A percentile compares a stretch with the other conserved stretches of the same genome.
phyloP scores from a whole-genome alignment of 2,329 filamentous ascomycete species.

The Cryphonectria parasitica region DNA sequence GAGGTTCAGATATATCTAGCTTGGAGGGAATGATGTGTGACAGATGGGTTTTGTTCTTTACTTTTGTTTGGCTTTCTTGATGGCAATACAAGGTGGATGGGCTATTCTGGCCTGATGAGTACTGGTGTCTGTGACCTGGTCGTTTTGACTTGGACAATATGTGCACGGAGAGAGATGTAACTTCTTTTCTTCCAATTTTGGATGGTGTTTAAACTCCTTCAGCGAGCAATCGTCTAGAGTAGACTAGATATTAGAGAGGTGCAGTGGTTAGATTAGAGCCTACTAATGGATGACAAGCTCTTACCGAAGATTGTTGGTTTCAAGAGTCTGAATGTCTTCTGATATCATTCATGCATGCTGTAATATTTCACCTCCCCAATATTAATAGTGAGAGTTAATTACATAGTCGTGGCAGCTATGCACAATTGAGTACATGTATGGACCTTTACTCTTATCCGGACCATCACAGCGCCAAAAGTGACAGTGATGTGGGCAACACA shows the following conservation, averaged over 20 bases:
- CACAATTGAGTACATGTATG: too few relatives aligned
- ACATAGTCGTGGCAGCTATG: too few relatives aligned
- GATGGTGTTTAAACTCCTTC: not conserved
- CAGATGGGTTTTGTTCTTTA: not conserved
- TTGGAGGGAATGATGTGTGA: not conserved
- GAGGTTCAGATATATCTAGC: slow-evolving; percentile 49
- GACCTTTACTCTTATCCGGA: too few relatives aligned
- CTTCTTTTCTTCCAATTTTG: not conserved
- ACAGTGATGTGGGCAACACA: too few relatives aligned
- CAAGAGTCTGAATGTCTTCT: not conserved
- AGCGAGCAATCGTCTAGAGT: not conserved
- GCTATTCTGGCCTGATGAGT: not conserved
- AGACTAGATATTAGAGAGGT: not conserved
- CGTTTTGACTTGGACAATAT: not conserved
- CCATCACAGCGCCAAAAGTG: too few relatives aligned
- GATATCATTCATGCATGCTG: not conserved
- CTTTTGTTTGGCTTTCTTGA: not conserved
- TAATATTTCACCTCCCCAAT: not conserved
- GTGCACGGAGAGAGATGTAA: not conserved
- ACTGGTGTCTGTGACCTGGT: not conserved
- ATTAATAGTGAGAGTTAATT: too few relatives aligned
- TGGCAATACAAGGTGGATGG: not conserved
- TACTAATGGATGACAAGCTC: not conserved
- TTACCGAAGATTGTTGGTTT: not conserved
- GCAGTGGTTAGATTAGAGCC: not conserved